Conservation (phyloP, 2,329 filamentous ascomycete genomes). For the Chaetomium olivaceum region DNA sequence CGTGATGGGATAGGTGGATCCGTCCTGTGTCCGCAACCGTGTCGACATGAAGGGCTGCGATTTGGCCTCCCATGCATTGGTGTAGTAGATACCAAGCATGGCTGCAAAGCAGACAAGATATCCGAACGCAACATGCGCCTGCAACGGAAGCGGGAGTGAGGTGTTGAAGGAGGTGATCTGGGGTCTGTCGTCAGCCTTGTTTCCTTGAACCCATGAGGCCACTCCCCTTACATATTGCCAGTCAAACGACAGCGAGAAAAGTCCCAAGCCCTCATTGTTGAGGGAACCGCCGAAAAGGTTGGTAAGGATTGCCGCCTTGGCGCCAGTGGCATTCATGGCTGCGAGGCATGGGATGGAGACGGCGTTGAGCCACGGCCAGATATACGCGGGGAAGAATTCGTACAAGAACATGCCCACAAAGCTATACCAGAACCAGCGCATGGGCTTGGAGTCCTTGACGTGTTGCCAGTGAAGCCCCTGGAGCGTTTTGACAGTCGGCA, state of each 20-base stretch:
- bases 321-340: conserved; percentile 51
- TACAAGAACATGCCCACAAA: conserved; percentile 51
- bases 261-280: conserved; percentile 54
- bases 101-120: conserved; percentile 50
- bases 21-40: conserved; percentile 43
- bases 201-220: not conserved
- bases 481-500: conserved; percentile 55
- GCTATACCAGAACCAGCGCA: conserved; percentile 54
- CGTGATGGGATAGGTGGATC: conserved; percentile 43
- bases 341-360: conserved; percentile 57
- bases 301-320: conserved; percentile 46
- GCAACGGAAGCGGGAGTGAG: conserved; percentile 53
- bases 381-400: conserved; percentile 57
- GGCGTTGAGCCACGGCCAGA: conserved; percentile 57
- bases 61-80: conserved; percentile 48
- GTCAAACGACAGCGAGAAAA: conserved; percentile 53
- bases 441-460: conserved; percentile 51
- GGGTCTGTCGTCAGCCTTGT: not conserved
- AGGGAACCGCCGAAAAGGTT: conserved; percentile 53
- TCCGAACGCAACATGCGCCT: conserved; percentile 49
- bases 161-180: conserved; percentile 57
- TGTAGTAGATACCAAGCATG: conserved; percentile 56
- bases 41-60: conserved; percentile 59
- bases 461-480: conserved; percentile 57
- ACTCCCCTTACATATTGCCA: conserved; percentile 53